Base-by-base conservation (phyloP, 169 alveolate species). In the Plasmodium blacklocki region DNA sequence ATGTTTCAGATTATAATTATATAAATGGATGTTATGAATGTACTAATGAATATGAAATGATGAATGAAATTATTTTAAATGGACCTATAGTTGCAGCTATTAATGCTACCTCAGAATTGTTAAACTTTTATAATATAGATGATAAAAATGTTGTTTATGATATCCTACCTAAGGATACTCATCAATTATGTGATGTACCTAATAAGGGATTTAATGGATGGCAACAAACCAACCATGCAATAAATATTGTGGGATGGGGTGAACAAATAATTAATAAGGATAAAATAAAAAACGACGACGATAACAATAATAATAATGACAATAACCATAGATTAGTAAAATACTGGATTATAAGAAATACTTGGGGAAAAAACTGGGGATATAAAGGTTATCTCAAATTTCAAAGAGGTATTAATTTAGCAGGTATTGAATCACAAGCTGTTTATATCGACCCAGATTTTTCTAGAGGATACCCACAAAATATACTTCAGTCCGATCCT, bases 181-280 rank as follows among this genome's bases (percentile, higher is more conserved):
- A 96, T 9, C 73, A 91, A 50, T 73, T 93, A 6, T 96, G 98
- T 66, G 98, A 96, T 68, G 49, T 95, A 3, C 97, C 97, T 45
- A 88, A 90, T 54, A 68, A 89, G 45, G 95, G 95, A 14, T 76
- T 96, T 71, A 95, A 96, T 49, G 97, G 98, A 4, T 96, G 98
- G 98, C 98, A 96, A 67, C 96, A 94, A 91, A 96, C 98, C 8
- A 94, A 95, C 58, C 98, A 96, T 67, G 98, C 98, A 1, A 95
- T 96, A 9, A 93, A 93, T 9, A 72, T 96, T 39, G 96, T 96
- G 3, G 98, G 98, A 3, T 96, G 98, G 98, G 98, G 98, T 12
- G 97, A 96, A 62, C 88, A 89, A 58, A 45, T 62, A 32, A 39
- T 39, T 39, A 39, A 39, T 39, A 5, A 39, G 1, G 47, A 39